Evolutionary conservation across 805 yeast species (phyloP), one percentile per base, ranked within the genome.

Genomic region (Lipomyces mesembrius): DNA sequence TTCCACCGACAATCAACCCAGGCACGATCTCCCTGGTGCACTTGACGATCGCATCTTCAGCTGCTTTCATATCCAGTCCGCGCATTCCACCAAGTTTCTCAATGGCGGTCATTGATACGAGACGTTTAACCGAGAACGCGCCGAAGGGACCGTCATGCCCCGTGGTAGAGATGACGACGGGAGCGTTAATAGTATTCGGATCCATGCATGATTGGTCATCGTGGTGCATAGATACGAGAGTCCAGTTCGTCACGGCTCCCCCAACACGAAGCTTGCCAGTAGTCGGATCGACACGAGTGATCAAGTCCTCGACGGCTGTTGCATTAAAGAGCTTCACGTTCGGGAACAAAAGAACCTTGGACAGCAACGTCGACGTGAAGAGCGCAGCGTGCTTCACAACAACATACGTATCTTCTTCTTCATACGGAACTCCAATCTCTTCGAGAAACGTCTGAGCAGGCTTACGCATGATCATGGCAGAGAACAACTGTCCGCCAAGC

Each of bases 61-160:
- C 91, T 66, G 81, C 79, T 82, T 88, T 87, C 92, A 89, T 89
- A 77, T 89, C 92, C 39, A 89, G 82, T 73, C 92, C 91, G 74
- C 89, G 85, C 93, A 89, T 89, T 62, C 88, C 90, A 46, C 85
- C 87, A 72, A 87, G 80, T 75, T 82, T 79, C 71, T 82, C 77
- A 65, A 80, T 68, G 14, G 57, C 65, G 1, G 35, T 22, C 71
- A 84, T 80, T 63, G 83, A 79, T 29, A 83, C 86, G 59, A 85
- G 81, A 78, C 93, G 84, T 82, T 89, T 89, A 70, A 89, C 92
- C 68, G 87, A 84, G 80, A 88, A 88, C 7, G 93, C 92, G 67
- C 93, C 93, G 79, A 88, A 87, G 61, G 92, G 92, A 74, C 94
- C 93, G 76, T 89, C 94, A 75, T 89, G 93, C 66, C 93, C 94